These are phyloP conservation scores for Hymenoscyphus scutula DNA, from an alignment of 2,329 filamentous ascomycete genomes.

Conservation along the genomic window DNA sequence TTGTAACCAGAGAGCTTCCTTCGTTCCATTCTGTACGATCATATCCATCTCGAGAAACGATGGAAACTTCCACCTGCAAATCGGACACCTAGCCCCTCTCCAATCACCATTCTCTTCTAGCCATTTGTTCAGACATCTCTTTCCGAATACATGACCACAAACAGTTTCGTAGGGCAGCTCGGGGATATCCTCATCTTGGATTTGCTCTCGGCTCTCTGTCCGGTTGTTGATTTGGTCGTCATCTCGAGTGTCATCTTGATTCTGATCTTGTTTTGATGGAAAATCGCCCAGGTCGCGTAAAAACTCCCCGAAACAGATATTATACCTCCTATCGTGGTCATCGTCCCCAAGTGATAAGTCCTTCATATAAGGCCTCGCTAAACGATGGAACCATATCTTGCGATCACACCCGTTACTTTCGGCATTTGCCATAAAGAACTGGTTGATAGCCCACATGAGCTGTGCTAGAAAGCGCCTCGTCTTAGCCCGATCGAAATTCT, in stretches of 20 bases:
- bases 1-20: not conserved
- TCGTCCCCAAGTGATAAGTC: not conserved
- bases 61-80: not conserved
- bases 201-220: too few relatives aligned
- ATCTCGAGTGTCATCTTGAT: not conserved
- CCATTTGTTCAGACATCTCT: not conserved
- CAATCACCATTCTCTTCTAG: not conserved
- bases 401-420: not conserved
- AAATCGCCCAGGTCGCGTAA: not conserved
- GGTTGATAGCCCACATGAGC: not conserved
- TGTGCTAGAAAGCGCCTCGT: not conserved
- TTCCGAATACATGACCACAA: not conserved
- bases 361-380: not conserved
- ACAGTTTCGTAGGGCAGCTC: not conserved
- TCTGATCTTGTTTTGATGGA: not conserved
- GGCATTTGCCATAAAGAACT: not conserved
- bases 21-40: not conserved
- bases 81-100: not conserved
- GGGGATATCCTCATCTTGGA: not conserved
- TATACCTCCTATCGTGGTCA: not conserved
- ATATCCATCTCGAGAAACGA: not conserved
- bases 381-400: not conserved
- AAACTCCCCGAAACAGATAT: not conserved
- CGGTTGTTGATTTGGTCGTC: not conserved
- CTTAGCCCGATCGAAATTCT: not conserved